Evolutionary conservation across 2,329 filamentous ascomycete genomes (phyloP), one percentile per base, ranked within the genome.

Genomic region (Hypoxylon sp.): DNA sequence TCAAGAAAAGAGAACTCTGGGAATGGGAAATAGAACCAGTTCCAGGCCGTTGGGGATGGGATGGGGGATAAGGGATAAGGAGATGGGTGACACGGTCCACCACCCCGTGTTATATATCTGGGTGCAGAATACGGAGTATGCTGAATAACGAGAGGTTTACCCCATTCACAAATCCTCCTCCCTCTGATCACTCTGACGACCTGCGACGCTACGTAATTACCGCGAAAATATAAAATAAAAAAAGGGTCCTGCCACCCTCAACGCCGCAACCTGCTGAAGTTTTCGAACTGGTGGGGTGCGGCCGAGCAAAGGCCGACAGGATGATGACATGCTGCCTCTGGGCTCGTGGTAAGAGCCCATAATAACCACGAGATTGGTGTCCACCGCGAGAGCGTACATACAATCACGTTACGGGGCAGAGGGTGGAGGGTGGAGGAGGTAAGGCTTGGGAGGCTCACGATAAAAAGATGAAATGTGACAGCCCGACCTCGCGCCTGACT

Each of bases 261-360:
- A 20, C 27, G 26, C 37, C 35, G 26, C 45, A 48, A 51, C 29
- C 24, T 51, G 47, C 17, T 48, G 40, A 31, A 27, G 21, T 18
- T 15, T 53, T 23, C 18, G 41, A 50, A 31, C 35, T 26, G 38
- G 43, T 35, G 46, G 54, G 60, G 41, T 60, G 57, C 33, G 46
- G 58, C 60, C 60, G 60, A 63, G 57, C 60, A 63, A 63, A 50
- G 60, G 42, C 60, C 60, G 60, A 63, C 49, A 21, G 29, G 54
- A 63, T 63, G 58, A 60, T 54, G 58, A 60, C 60, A 63, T 63
- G 51, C 42, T 41, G 47, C 42, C 33, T 58, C 26, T 13, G 13
- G 53, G 51, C 31, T 31, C 20, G 35, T 48, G 21, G 38, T 8
- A 27, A 21, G 10, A 23, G 29, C 48, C 51, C 55, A 58, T 27